phyloP scores from a whole-genome alignment of 345 rosid genomes.

The Populus davidiana region DNA sequence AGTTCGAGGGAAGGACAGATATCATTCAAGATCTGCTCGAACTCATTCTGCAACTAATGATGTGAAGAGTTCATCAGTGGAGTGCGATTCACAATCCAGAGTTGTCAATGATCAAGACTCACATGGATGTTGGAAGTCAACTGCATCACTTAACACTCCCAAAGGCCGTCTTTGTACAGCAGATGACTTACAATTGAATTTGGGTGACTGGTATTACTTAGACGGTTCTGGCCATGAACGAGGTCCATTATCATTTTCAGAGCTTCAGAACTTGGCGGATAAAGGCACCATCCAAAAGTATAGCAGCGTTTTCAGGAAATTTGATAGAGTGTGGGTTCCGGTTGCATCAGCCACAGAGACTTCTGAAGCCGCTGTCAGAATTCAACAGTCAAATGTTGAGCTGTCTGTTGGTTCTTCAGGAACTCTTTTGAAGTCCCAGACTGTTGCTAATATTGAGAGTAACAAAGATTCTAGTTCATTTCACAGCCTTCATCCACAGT shows the following conservation, averaged over 20 bases:
- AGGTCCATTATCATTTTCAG: slow-evolving; percentile 75
- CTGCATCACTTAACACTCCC: slow-evolving; percentile 45
- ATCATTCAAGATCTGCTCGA: slow-evolving; percentile 64
- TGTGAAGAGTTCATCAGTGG: slow-evolving; percentile 51
- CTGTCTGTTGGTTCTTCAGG: slow-evolving; percentile 41
- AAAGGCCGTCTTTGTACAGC: slow-evolving; percentile 62
- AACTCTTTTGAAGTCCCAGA: slow-evolving; percentile 30
- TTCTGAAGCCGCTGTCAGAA: slow-evolving; percentile 41
- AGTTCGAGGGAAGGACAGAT: slow-evolving; percentile 69
- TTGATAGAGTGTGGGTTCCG: slow-evolving; percentile 92
- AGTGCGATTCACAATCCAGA: slow-evolving; percentile 52
- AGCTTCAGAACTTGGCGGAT: slow-evolving; percentile 69
- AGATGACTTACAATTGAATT: slow-evolving; percentile 74
- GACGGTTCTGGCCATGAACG: slow-evolving; percentile 93
- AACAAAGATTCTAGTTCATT: slow-evolving; percentile 39
- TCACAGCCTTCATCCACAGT: slow-evolving; percentile 80
- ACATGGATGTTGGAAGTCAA: slow-evolving; percentile 45
- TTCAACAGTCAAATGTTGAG: slow-evolving; percentile 29
- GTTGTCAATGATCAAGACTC: slow-evolving; percentile 42
- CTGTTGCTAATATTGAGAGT: slow-evolving; percentile 27
- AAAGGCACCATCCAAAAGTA: slow-evolving; percentile 58
- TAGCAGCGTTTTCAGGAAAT: slow-evolving; percentile 87
- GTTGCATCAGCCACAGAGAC: slow-evolving; percentile 40
- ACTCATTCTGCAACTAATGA: slow-evolving; percentile 60
- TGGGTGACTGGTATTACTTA: slow-evolving; percentile 95